A percentile compares a stretch with the other conserved stretches of the same genome.
Conservation (phyloP, 148 eudicot species). For the Chenopodium suecicum region DNA sequence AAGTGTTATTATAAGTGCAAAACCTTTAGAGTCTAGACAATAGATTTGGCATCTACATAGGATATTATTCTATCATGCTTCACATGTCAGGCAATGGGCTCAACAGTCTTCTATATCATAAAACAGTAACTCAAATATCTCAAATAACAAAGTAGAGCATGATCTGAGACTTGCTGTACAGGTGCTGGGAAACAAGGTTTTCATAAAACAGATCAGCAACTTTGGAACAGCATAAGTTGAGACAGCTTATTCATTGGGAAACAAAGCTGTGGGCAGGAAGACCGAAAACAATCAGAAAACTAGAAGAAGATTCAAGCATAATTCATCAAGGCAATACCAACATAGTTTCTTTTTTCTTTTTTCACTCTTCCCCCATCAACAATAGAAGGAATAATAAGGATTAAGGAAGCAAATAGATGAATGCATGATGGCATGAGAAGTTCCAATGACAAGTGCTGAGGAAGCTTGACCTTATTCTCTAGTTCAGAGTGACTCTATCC, state of each 20-base stretch:
- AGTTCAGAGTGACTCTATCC: not conserved
- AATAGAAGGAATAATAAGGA: not conserved
- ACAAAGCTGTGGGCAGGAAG: not conserved
- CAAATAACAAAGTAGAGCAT: not conserved
- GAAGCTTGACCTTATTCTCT: not conserved
- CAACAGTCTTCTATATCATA: too few relatives aligned
- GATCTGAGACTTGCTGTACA: not conserved
- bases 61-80: too few relatives aligned
- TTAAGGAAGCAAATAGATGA: not conserved
- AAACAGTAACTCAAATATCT: too few relatives aligned
- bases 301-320: not conserved
- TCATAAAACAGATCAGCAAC: not conserved
- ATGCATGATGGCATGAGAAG: not conserved
- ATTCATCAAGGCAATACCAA: not conserved
- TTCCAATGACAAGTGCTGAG: not conserved
- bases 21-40: too few relatives aligned
- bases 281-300: not conserved
- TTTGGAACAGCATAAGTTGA: not conserved
- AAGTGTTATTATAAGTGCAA: too few relatives aligned
- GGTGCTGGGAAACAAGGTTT: too few relatives aligned
- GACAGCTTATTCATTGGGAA: not conserved
- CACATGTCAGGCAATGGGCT: too few relatives aligned
- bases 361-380: not conserved
- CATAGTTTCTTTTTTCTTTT: not conserved
- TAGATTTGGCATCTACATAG: too few relatives aligned